Base-by-base conservation (phyloP, 257 asterid species). In the Gentiana dahurica region DNA sequence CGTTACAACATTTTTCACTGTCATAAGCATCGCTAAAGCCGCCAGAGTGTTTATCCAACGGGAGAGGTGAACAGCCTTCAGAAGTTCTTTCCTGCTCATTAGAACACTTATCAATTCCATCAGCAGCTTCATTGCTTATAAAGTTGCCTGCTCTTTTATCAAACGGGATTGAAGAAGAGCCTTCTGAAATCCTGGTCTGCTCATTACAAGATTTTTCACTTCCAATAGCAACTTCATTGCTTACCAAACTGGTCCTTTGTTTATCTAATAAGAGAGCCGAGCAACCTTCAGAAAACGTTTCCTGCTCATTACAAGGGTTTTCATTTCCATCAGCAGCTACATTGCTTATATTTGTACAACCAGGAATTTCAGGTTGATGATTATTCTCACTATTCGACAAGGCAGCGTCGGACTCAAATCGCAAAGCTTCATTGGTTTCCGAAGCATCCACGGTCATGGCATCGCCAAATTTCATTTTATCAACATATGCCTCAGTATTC, bases 251-350 rank as follows among this genome's bases (percentile, higher is more conserved):
- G 6, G 2, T 46, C 47, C 68, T 49, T 59, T 69, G 60, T 36
- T 75, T 74, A 59, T 64, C 61, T 46, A 39, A 75, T 58, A 63
- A 57, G 51, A 49, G 57, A 63, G 75, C 54, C 35, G 64, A 57
- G 62, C 48, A 49, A 45, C 65, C 43, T 39, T 43, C 69, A 32
- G 77, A 60, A 47, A 34, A 49, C 48, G 12, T 71, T 58, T 55
- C 72, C 59, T 44, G 77, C 54, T 53, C 62, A 64, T 45, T 61
- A 52, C 49, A 46, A 59, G 47, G 50, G 57, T 60, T 70, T n/a
- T 53, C 69, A 63, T 62, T 66, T 51, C 63, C 59, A 49, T 54
- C 71, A 63, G 73, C 60, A 51, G 65, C 54, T 68, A 58, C 36
- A 44, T 50, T 43, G 59, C 57, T 48, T 41, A 24, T 55, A 50